These are phyloP conservation scores for Russula brevipes DNA, from an alignment of 768 basidiomycete genomes.

Conservation along the genomic window DNA sequence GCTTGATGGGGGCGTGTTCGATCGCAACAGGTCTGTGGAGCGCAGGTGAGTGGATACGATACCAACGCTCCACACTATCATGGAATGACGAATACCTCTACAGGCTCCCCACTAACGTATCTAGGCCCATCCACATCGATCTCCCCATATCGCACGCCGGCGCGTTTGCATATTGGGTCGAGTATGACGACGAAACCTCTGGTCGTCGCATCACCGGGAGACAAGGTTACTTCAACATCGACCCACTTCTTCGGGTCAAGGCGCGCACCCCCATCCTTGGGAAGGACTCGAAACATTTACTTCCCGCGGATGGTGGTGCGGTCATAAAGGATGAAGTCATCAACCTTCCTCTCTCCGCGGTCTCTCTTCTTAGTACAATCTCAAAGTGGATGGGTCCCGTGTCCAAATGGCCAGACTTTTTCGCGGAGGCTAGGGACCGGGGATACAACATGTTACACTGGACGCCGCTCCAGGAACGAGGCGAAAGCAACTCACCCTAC, in stretches of 20 bases:
- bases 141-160: slow-evolving; percentile 95
- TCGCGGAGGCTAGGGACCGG: slow-evolving; percentile 76
- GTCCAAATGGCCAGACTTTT: slow-evolving; percentile 69
- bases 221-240: slow-evolving; percentile 94
- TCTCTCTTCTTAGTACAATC: slow-evolving; percentile 84
- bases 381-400: slow-evolving; percentile 98
- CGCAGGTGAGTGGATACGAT: slow-evolving; percentile 53
- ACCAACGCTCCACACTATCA: neutral
- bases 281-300: slow-evolving; percentile 45
- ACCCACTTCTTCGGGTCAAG: slow-evolving; percentile 77
- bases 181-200: slow-evolving; percentile 64
- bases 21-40: slow-evolving; percentile 66
- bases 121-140: slow-evolving; percentile 89
- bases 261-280: slow-evolving; percentile 71
- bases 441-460: slow-evolving; percentile 99
- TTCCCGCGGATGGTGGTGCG: slow-evolving; percentile 49
- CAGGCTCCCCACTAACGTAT: slow-evolving; percentile 82
- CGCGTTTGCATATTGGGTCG: slow-evolving; percentile 92
- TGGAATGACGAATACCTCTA: neutral
- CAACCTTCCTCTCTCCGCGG: slow-evolving; percentile 79
- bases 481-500: slow-evolving; percentile 87
- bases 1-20: slow-evolving; percentile 83
- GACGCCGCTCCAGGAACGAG: slow-evolving; percentile 90
- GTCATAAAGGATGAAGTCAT: slow-evolving; percentile 47
- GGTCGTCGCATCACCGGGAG: slow-evolving; percentile 71